A percentile compares a stretch with the other conserved stretches of the same genome.
These are phyloP conservation scores for Gonium pectorale DNA, from an alignment of 139 green algal genomes.

Conservation along the genomic window DNA sequence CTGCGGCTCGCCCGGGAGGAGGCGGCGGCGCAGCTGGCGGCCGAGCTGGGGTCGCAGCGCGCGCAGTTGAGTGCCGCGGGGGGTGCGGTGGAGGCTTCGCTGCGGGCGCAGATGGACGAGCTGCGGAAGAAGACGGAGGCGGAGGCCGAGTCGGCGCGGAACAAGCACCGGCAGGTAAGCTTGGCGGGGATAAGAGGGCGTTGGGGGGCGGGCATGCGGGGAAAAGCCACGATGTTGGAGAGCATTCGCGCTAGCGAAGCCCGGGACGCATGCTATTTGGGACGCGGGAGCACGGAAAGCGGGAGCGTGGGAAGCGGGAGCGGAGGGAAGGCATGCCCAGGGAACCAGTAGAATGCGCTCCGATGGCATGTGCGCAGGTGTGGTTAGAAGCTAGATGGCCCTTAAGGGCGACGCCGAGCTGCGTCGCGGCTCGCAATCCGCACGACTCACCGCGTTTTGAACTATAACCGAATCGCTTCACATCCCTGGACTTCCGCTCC, in stretches of 20 bases:
- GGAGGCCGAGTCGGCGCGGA: constrained; percentile 13
- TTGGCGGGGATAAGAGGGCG: too few relatives aligned
- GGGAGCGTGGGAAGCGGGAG: too few relatives aligned
- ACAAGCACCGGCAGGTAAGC: not conserved
- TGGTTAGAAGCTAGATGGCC: too few relatives aligned
- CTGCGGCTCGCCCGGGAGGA: constrained; percentile 16
- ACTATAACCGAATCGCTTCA: too few relatives aligned
- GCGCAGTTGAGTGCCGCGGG: constrained; percentile 24
- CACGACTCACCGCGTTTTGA: too few relatives aligned
- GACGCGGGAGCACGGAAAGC: too few relatives aligned
- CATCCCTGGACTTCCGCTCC: not conserved
- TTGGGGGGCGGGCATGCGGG: not conserved
- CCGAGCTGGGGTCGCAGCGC: constrained; percentile 28
- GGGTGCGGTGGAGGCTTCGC: constrained; percentile 8
- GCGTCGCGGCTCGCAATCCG: too few relatives aligned
- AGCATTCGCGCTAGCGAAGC: not conserved
- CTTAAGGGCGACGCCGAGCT: too few relatives aligned
- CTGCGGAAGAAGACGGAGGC: not conserved
- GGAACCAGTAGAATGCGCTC: too few relatives aligned
- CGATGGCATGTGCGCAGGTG: too few relatives aligned
- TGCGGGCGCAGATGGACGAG: constrained; percentile 41
- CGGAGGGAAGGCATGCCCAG: too few relatives aligned
- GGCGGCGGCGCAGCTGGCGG: constrained; percentile 18
- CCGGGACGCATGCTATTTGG: too few relatives aligned
- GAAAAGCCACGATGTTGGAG: not conserved